A percentile compares a stretch with the other conserved stretches of the same genome.
Conservation (phyloP, 2,329 filamentous ascomycete genomes). For the Trichoderma lentiforme region DNA sequence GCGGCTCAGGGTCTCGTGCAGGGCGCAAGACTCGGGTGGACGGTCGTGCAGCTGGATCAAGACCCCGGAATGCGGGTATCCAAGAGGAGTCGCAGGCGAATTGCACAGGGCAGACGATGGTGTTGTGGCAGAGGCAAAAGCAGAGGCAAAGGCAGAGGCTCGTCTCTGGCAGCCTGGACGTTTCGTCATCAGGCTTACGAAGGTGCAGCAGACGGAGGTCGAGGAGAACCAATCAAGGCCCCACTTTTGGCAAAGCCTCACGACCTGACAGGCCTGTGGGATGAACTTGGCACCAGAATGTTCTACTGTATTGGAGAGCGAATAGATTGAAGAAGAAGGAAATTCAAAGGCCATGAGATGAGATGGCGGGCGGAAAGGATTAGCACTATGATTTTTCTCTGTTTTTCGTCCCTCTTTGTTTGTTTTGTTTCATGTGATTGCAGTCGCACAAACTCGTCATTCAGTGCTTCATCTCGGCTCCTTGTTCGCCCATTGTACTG, state of each 20-base stretch:
- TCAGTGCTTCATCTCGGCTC: background rate
- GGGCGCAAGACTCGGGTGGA: background rate
- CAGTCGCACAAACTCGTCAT: background rate
- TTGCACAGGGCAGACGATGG: background rate
- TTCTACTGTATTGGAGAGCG: background rate
- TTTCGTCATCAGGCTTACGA: constrained; percentile 21
- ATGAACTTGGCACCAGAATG: background rate
- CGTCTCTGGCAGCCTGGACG: constrained; percentile 7
- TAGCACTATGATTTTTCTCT: background rate
- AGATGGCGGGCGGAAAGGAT: background rate
- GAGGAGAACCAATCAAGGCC: constrained; percentile 6
- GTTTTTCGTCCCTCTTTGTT: background rate
- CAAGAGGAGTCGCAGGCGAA: background rate
- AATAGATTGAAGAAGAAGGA: background rate
- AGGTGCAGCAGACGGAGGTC: constrained; percentile 6
- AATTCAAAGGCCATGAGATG: background rate
- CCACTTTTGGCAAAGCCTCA: constrained; percentile 12
- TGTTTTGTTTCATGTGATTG: background rate
- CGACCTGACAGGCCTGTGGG: background rate
- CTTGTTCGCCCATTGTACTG: background rate
- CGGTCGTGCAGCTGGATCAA: background rate
- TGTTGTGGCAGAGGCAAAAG: constrained; percentile 2
- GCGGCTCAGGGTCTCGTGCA: background rate
- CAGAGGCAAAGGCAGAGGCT: background rate
- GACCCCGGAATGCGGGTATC: background rate